Percentiles rank a stretch among this genome's conserved stretches.
Evolutionary conservation across 2,329 filamentous ascomycete species (phyloP).

Genomic region (Hypoxylon sp.): DNA sequence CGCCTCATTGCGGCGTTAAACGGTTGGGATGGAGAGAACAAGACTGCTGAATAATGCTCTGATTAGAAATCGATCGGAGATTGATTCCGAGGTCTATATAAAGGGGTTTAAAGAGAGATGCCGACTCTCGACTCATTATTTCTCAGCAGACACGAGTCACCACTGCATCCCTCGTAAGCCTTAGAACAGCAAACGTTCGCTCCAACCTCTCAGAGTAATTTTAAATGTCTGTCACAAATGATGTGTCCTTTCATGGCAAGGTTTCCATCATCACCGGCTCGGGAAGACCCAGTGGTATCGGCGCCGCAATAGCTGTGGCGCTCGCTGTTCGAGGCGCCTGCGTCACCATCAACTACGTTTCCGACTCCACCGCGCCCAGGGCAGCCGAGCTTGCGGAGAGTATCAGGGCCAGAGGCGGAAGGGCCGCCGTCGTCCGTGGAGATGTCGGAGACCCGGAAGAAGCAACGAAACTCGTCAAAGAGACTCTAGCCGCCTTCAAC

Average conservation of each 20-base stretch:
- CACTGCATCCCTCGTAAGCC: background rate
- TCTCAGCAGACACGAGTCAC: background rate
- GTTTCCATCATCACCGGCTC: conserved; percentile 60
- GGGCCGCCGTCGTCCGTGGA: conserved; percentile 52
- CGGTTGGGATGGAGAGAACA: background rate
- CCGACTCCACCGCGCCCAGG: conserved; percentile 50
- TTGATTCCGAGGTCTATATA: background rate
- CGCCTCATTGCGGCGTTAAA: background rate
- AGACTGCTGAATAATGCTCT: background rate
- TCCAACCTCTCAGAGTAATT: conserved; percentile 11
- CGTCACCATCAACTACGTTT: conserved; percentile 57
- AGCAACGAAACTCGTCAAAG: conserved; percentile 51
- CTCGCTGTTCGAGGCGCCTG: conserved; percentile 56
- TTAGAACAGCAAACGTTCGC: background rate
- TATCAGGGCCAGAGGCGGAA: conserved; percentile 48
- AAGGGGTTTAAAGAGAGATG: background rate
- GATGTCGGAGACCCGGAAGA: conserved; percentile 51
- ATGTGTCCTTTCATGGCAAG: conserved; percentile 56
- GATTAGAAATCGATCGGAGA: background rate
- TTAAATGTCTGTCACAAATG: conserved; percentile 48
- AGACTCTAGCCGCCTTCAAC: conserved; percentile 53
- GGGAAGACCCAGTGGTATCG: conserved; percentile 58
- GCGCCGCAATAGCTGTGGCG: conserved; percentile 55
- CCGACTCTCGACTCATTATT: background rate
- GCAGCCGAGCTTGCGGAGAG: conserved; percentile 50